phyloP scores from a whole-genome alignment of 208 protist genomes.

The Phytomonas francai region DNA sequence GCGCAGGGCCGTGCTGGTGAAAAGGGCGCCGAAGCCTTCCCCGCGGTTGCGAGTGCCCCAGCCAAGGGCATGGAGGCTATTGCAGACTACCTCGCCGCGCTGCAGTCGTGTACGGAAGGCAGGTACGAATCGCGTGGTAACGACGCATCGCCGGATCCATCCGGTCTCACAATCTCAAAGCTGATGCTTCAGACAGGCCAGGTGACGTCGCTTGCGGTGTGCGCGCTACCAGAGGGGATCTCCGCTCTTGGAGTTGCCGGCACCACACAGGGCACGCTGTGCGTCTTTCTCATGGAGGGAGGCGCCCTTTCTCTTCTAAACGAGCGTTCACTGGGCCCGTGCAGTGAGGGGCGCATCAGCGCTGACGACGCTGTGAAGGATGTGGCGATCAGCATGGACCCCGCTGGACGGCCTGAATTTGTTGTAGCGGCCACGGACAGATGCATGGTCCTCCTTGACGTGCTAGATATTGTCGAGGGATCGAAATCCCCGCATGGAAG shows the following conservation, averaged over 20 bases:
- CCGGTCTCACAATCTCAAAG: no score
- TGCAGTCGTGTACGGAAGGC: constrained; percentile 5
- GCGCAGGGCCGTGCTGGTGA: no score
- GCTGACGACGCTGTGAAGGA: constrained; percentile 27
- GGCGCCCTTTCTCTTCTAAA: constrained; percentile 23
- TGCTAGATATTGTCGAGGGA: constrained; percentile 5
- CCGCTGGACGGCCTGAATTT: constrained; percentile 52
- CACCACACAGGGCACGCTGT: constrained; percentile 38
- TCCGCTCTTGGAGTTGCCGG: constrained; percentile 46
- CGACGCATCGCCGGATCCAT: no score
- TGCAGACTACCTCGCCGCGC: constrained; percentile 9
- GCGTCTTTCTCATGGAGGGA: constrained; percentile 38
- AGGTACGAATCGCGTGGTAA: no score
- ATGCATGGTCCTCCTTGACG: constrained; percentile 41
- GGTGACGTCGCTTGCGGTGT: constrained; percentile 30
- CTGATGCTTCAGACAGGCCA: constrained; percentile 6
- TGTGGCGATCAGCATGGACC: constrained; percentile 50
- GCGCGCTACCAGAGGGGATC: constrained; percentile 26
- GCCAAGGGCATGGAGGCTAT: constrained; percentile 11
- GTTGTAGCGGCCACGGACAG: constrained; percentile 32
- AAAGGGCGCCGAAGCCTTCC: not conserved
- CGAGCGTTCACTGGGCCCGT: constrained; percentile 22
- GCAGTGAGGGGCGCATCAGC: constrained; percentile 23
- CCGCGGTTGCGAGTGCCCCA: not conserved
- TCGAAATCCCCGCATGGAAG: no score